Evolutionary conservation across 305 asterid species (phyloP).

Genomic region (Rubia balearica): DNA sequence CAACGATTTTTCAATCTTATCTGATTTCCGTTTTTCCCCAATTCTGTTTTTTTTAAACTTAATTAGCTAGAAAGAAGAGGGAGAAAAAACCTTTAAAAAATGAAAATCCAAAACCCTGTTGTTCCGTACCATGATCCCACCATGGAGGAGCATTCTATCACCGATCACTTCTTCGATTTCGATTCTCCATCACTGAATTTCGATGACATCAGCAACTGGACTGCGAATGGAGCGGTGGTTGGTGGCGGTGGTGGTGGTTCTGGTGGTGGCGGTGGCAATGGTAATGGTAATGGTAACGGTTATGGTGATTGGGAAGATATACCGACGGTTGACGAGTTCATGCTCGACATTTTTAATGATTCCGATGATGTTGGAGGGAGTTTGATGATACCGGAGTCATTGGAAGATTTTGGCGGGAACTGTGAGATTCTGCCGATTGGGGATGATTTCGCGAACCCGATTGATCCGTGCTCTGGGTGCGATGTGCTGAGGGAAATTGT

Average conservation of each 20-base stretch:
- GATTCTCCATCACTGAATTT: slow-evolving; percentile 17
- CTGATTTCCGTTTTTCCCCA: background rate
- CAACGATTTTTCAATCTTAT: background rate
- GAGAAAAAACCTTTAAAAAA: background rate
- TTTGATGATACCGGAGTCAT: background rate
- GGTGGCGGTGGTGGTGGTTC: background rate
- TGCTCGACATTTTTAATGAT: background rate
- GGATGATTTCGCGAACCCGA: slow-evolving; percentile 34
- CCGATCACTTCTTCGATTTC: slow-evolving; percentile 16
- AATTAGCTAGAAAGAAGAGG: background rate
- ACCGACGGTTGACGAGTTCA: background rate
- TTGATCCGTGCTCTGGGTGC: slow-evolving; percentile 45
- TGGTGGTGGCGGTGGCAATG: background rate
- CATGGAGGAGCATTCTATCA: slow-evolving; percentile 12
- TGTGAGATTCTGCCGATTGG: slow-evolving; percentile 6
- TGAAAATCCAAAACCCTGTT: slow-evolving; percentile 27
- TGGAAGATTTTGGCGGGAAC: background rate
- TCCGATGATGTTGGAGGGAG: background rate
- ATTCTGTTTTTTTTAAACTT: too few relatives aligned
- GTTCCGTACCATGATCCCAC: slow-evolving; percentile 18
- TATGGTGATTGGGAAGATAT: background rate
- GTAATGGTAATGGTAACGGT: background rate
- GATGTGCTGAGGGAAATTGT: slow-evolving; percentile 47
- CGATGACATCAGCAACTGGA: background rate
- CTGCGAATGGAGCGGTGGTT: background rate